Percentiles rank a stretch among this genome's conserved stretches.
These are phyloP conservation scores for Aureobasidium namibiae DNA, from an alignment of 2,329 filamentous ascomycete genomes.

Conservation along the genomic window DNA sequence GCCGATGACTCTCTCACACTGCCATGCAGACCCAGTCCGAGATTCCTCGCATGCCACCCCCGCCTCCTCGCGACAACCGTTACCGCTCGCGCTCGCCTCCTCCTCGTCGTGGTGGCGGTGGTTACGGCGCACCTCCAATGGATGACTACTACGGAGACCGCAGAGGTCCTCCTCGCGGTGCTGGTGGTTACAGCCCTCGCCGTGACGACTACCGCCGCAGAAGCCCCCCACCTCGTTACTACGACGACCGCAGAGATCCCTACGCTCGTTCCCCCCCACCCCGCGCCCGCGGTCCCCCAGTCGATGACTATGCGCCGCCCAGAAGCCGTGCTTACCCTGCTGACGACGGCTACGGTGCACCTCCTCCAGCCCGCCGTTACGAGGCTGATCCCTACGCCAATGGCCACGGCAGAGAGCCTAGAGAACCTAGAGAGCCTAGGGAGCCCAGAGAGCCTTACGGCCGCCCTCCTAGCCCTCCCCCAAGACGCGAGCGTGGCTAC, in stretches of 20 bases:
- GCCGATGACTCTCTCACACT: constrained; percentile 8
- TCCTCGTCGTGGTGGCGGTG: constrained; percentile 52
- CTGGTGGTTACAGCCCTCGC: constrained; percentile 77
- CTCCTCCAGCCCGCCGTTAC: constrained; percentile 43
- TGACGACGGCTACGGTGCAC: constrained; percentile 62
- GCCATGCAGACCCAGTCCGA: constrained; percentile 67
- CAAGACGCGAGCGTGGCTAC: constrained; percentile 26
- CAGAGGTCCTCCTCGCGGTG: constrained; percentile 60
- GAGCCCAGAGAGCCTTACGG: constrained; percentile 49
- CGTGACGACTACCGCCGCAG: constrained; percentile 79
- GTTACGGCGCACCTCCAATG: constrained; percentile 55
- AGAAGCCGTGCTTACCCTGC: constrained; percentile 52
- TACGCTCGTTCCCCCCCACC: constrained; percentile 53
- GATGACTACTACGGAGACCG: constrained; percentile 64
- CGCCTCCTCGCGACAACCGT: constrained; percentile 41
- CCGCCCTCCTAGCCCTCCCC: constrained; percentile 36
- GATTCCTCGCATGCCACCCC: constrained; percentile 40
- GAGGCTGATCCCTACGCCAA: constrained; percentile 54
- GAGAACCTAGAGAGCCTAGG: constrained; percentile 34
- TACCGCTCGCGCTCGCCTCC: constrained; percentile 71
- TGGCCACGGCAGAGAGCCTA: constrained; percentile 44
- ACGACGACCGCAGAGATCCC: constrained; percentile 72
- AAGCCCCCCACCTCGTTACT: constrained; percentile 66
- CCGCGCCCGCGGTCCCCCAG: constrained; percentile 61
- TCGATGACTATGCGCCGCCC: constrained; percentile 66